Base-by-base conservation (phyloP, 78 protist species). In the Monocercomonoides exilis region DNA sequence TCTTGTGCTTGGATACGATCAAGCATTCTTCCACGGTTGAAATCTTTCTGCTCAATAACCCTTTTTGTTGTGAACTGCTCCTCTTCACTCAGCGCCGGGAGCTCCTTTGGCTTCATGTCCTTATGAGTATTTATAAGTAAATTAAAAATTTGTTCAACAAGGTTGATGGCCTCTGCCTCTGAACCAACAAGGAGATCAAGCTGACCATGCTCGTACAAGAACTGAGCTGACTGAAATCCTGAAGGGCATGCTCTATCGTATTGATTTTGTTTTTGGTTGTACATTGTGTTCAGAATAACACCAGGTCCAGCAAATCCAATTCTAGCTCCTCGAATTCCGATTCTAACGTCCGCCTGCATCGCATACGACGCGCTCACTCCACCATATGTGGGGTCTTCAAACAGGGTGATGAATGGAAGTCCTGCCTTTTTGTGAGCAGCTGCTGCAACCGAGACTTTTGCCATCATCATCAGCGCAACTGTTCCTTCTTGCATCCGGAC, bases 401-500 rank as follows among this genome's bases (percentile, higher is more conserved):
- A 43, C 41, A 89, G n/a, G n/a, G 89, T 42, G 11, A 89, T 86
- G 84, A 42, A 86, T 21, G 91, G 90, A 45, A 88, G 87, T 2
- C 85, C 41, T 82, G 45, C 3, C 54, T 3, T 45, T 43, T 0
- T n/a, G 84, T 5, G 29, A 1, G 0, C 2, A 79, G 2, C n/a
- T 35, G 85, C 91, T 0, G 88, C 88, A 0, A 2, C 87, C 0
- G 89, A 77, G 35, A 89, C 91, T 45, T 89, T 89, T 36, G 91
- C 91, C 88, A 89, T 82, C 88, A 85, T 87, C 85, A 46, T 2
- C 21, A 89, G 91, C 0, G 91, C 4, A 44, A 89, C 85, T 3
- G 89, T 89, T 43, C 44, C 91, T 88, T 89, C 38, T 6, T 88
- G 90, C 90, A 88, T 88, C 11, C 90, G 3, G 86, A 88, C 91